Base-by-base conservation (phyloP, 2,329 filamentous ascomycete species). In the Aciculosporium take region DNA sequence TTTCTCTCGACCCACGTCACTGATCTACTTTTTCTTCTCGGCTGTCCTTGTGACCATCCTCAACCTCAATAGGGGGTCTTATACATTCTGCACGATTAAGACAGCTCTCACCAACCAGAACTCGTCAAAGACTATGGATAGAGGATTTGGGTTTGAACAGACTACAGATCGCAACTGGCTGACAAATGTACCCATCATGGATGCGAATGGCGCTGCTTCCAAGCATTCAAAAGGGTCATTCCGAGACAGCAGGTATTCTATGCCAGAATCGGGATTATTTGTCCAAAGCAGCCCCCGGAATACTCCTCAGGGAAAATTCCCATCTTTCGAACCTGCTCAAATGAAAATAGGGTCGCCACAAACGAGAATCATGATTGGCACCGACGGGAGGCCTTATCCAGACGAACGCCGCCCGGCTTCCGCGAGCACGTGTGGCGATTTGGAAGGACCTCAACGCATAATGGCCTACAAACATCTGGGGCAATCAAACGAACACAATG, bases 351-450 rank as follows among this genome's bases (percentile, higher is more conserved):
- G 7, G 15, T 41, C 33, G 23, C 27, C 20, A 21, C 31, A 31
- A 17, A 23, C 15, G 8, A 27, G 34, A 17, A 12, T 13, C n/a
- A 33, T 25, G 8, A 17, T 21, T 3, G 15, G n/a, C 9, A 25
- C 18, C 18, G 12, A 30, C 32, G 27, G 23, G 7, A 39, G 36
- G 20, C 37, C 28, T 17, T 28, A 15, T 15, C 27, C 18, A 32
- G 24, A 27, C 9, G 36, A 34, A 7, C 40, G 40, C 12, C 41
- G 40, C 7, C 39, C 44, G 3, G 46, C 51, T 5, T 46, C 55
- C 21, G 43, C 43, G 4, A 56, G 51, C 25, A 30, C 37, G n/a
- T 60, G 56, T 33, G 57, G 57, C 10, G 59, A 61, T 29, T 45
- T 61, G 17, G 57, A 61, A 41, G 33, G 45, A 7, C 56, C 57